Percentiles rank a stretch among this genome's conserved stretches.
Conservation (phyloP, 176 grass and related monocot species). For the Aegilops longissima region DNA sequence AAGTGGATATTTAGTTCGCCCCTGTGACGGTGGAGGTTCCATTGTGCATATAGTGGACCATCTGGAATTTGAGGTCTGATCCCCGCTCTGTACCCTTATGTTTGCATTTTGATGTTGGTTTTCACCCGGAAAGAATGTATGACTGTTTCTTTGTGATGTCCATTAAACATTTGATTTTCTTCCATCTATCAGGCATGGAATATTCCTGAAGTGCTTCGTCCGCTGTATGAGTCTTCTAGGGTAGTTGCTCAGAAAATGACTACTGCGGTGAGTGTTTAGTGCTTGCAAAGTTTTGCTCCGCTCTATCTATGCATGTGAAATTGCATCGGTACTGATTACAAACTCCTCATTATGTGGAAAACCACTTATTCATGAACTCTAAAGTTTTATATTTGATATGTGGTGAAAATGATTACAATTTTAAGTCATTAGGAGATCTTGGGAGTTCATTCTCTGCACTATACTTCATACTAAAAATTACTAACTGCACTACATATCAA, state of each 20-base stretch:
- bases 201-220: conserved; percentile 90
- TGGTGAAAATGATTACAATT: conserved; percentile 9
- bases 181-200: conserved; percentile 68
- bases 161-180: background rate
- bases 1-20: conserved; percentile 91
- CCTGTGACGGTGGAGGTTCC: conserved; percentile 88
- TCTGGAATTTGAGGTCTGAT: conserved; percentile 79
- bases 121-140: background rate
- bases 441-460: background rate
- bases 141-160: background rate
- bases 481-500: conserved; percentile 43
- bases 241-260: conserved; percentile 98
- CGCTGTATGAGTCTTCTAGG: conserved; percentile 88
- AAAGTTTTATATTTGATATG: conserved; percentile 9
- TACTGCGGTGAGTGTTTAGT: conserved; percentile 55
- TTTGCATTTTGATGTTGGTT: background rate
- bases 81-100: background rate
- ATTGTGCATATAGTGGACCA: conserved; percentile 98
- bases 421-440: background rate
- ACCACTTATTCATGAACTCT: conserved; percentile 13
- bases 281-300: background rate
- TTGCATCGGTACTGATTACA: background rate
- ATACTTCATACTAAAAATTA: conserved; percentile 26
- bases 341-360: background rate
- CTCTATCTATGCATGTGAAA: background rate